Percentiles rank a stretch among this genome's conserved stretches.
phyloP scores from a whole-genome alignment of 75 land plant species.

The Pinus albicaulis region DNA sequence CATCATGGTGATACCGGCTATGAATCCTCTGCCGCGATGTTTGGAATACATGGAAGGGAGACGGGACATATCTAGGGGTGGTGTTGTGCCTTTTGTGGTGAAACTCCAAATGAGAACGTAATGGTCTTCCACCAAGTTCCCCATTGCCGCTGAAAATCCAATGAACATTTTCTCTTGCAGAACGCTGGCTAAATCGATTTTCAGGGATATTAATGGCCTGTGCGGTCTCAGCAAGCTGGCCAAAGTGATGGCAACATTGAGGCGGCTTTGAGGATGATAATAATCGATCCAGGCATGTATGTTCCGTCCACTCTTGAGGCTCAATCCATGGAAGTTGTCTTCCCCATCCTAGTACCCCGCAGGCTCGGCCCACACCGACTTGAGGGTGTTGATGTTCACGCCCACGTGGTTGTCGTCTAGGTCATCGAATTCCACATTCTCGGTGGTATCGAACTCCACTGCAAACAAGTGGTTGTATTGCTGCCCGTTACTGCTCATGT shows the following conservation, averaged over 20 bases:
- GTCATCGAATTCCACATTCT: slow-evolving; percentile 28
- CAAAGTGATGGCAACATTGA: background rate
- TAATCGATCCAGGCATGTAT: too few species aligned
- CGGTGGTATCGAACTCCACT: slow-evolving; percentile 54
- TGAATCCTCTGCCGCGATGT: background rate
- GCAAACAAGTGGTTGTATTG: slow-evolving; percentile 42
- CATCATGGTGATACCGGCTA: background rate
- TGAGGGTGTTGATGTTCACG: slow-evolving; percentile 44
- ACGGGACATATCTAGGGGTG: background rate
- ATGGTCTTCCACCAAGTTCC: background rate
- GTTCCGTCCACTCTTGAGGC: too few species aligned
- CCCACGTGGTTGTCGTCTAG: slow-evolving; percentile 50
- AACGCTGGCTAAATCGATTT: background rate
- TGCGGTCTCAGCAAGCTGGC: background rate
- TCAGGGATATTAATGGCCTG: background rate
- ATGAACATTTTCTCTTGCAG: background rate
- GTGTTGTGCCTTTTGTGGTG: background rate
- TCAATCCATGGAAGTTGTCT: too few species aligned
- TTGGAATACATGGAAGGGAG: background rate
- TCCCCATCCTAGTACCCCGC: too few species aligned
- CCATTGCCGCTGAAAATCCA: background rate
- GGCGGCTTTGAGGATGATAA: too few species aligned
- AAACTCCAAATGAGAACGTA: slow-evolving; percentile 16
- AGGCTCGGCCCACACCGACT: background rate
- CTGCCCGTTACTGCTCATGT: slow-evolving; percentile 29